Conservation (phyloP, 306 rosid genomes). For the Prunus armeniaca region DNA sequence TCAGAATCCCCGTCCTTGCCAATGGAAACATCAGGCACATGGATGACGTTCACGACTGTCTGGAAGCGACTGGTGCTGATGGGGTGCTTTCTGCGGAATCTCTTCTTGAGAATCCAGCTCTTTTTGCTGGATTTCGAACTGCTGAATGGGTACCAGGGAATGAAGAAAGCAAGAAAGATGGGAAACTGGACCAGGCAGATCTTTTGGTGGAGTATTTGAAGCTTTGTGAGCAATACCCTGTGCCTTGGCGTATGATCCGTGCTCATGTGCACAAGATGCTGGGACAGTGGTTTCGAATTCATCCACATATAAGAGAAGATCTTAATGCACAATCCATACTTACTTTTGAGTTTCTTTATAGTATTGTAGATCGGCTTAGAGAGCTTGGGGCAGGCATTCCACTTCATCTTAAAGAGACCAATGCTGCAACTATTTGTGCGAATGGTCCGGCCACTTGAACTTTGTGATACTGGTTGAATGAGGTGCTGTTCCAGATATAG, state of each 20-base stretch:
- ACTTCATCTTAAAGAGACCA: constrained; percentile 45
- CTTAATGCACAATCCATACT: constrained; percentile 70
- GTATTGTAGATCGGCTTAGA: constrained; percentile 64
- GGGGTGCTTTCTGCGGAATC: constrained; percentile 70
- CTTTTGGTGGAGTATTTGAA: constrained; percentile 76
- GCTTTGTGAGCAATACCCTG: constrained; percentile 76
- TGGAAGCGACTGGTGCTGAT: constrained; percentile 49
- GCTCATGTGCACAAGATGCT: constrained; percentile 86
- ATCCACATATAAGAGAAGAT: constrained; percentile 87
- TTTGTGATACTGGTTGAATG: constrained; percentile 14
- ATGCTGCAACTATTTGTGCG: constrained; percentile 15
- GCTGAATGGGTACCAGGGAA: constrained; percentile 53
- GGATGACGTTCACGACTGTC: constrained; percentile 45
- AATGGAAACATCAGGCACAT: constrained; percentile 57
- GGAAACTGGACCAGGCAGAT: constrained; percentile 74
- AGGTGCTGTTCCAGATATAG: constrained; percentile 18
- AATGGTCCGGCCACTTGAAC: constrained; percentile 11
- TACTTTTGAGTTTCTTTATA: constrained; percentile 81
- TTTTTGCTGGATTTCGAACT: constrained; percentile 81
- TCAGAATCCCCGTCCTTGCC: constrained; percentile 64
- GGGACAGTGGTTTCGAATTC: constrained; percentile 92
- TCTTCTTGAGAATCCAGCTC: constrained; percentile 90
- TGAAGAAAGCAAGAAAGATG: constrained; percentile 37
- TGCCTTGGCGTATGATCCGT: constrained; percentile 95
- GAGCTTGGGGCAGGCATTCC: constrained; percentile 76